phyloP scores from a whole-genome alignment of 768 basidiomycete species.

The Pleurotus tuber-regium region DNA sequence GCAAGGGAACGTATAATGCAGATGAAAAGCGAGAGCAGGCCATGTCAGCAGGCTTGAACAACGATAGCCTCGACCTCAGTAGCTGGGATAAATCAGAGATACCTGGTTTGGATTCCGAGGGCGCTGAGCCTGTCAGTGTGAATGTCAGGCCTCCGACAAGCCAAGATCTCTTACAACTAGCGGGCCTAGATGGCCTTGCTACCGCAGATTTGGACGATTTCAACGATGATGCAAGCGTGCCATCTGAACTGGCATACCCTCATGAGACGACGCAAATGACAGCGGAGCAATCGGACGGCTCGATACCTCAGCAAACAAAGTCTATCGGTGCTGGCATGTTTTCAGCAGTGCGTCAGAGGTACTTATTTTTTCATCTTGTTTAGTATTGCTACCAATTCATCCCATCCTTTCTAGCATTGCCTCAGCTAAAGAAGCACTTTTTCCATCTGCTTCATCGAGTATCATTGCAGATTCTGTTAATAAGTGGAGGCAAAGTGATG shows the following conservation, averaged over 20 bases:
- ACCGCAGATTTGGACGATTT: conserved; percentile 52
- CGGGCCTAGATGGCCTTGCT: conserved; percentile 39
- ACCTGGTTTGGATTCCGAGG: neutral
- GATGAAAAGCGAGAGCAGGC: conserved; percentile 6
- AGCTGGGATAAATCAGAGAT: too few relatives aligned
- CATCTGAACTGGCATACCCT: conserved; percentile 1
- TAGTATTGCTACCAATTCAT: conserved; percentile 1
- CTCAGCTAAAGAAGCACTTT: conserved; percentile 43
- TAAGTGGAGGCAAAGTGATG: conserved; percentile 17
- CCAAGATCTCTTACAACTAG: conserved; percentile 47
- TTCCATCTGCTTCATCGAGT: conserved; percentile 31
- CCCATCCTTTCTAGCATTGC: conserved; percentile 29
- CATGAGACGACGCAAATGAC: conserved; percentile 12
- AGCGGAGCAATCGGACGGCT: conserved; percentile 17
- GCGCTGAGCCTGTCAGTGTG: conserved; percentile 6
- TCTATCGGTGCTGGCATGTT: neutral
- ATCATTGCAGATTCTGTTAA: conserved; percentile 14
- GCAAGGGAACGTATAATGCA: conserved; percentile 42
- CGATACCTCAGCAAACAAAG: neutral
- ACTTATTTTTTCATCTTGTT: neutral
- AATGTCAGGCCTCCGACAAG: conserved; percentile 29
- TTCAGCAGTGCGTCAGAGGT: neutral
- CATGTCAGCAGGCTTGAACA: too few relatives aligned
- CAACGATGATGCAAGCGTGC: conserved; percentile 27
- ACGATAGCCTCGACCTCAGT: too few relatives aligned